phyloP scores from a whole-genome alignment of 257 asterid species.

The Leptodermis oblonga region DNA sequence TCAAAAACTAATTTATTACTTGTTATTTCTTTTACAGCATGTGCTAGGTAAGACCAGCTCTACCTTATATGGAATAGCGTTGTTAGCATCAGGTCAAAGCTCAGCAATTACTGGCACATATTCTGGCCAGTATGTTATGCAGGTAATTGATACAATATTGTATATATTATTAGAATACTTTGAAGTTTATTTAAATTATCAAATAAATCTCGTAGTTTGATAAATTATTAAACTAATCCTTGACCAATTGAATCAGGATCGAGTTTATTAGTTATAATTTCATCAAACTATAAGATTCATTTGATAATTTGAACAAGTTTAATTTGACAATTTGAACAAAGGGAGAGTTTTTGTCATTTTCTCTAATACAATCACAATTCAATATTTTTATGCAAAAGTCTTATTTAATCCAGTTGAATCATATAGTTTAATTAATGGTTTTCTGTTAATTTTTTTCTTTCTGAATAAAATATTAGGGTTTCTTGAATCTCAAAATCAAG shows the following conservation, averaged over 20 bases:
- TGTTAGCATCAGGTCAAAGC: constrained; percentile 93
- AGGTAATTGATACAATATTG: constrained; percentile 49
- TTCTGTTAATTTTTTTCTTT: background rate
- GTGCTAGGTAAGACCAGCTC: constrained; percentile 86
- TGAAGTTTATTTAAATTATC: too few species aligned
- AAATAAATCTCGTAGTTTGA: too few species aligned
- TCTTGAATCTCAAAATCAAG: constrained; percentile 74
- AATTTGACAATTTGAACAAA: too few species aligned
- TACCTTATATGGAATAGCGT: constrained; percentile 67
- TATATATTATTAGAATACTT: background rate
- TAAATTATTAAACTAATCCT: too few species aligned
- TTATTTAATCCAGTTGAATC: too few species aligned
- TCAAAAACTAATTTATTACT: too few species aligned
- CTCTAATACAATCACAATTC: background rate
- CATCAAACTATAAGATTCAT: too few species aligned
- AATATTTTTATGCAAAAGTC: background rate
- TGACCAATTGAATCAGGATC: too few species aligned
- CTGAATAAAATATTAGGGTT: constrained; percentile 43
- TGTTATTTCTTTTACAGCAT: constrained; percentile 34
- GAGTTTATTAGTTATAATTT: too few species aligned
- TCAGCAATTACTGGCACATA: constrained; percentile 95
- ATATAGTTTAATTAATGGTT: too few species aligned
- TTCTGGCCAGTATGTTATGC: constrained; percentile 92
- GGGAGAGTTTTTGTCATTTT: too few species aligned
- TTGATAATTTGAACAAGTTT: too few species aligned